phyloP scores from a whole-genome alignment of 129 eudicot species.

The Scalesia atractyloides region DNA sequence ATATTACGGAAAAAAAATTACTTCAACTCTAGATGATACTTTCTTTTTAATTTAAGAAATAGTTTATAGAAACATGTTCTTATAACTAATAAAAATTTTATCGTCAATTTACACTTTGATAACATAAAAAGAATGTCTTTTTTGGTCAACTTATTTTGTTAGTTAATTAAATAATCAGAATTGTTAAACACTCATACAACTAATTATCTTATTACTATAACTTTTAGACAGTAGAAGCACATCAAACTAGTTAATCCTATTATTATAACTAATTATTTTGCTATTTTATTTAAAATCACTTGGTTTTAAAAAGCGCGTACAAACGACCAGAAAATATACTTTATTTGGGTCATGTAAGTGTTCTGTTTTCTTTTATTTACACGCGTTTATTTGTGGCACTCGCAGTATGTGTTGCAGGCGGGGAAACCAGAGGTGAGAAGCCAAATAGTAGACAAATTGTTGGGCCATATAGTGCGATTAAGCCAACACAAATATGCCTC shows the following conservation, averaged over 20 bases:
- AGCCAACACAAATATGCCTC: constrained; percentile 77
- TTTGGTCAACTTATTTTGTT: not conserved
- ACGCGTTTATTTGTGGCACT: constrained; percentile 24
- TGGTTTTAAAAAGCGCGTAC: not conserved
- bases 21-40: not conserved
- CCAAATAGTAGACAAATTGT: constrained; percentile 46
- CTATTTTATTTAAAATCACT: not conserved
- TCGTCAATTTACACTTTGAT: not conserved
- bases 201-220: no score
- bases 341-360: not conserved
- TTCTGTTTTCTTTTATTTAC: not conserved
- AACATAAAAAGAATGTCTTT: not conserved
- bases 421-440: constrained; percentile 53
- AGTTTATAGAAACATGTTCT: not conserved
- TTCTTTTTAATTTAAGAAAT: not conserved
- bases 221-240: not conserved
- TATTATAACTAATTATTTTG: not conserved
- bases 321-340: not conserved
- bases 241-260: not conserved
- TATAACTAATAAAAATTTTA: not conserved
- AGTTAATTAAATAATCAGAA: not conserved
- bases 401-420: constrained; percentile 63
- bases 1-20: no score
- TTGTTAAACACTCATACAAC: not conserved
- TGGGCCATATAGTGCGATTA: constrained; percentile 51